These are phyloP conservation scores for Nemania bipapillata DNA, from an alignment of 2,329 filamentous ascomycete species.

Conservation along the genomic window DNA sequence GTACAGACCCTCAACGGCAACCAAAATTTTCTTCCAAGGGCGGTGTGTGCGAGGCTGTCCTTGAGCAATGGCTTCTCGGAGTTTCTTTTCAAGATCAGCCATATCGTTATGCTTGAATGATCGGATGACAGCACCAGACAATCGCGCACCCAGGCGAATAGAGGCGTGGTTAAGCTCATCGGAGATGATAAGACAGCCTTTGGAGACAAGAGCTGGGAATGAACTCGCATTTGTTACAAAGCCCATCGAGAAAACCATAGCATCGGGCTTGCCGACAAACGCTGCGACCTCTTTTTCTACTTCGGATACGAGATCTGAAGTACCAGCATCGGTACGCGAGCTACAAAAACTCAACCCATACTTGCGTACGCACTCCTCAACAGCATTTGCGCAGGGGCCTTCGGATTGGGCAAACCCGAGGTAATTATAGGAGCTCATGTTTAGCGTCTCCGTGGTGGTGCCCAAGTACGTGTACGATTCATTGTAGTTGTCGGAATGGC, in stretches of 20 bases:
- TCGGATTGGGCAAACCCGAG: slow-evolving; percentile 98
- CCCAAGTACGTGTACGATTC: slow-evolving; percentile 88
- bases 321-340: slow-evolving; percentile 84
- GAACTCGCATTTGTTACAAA: slow-evolving; percentile 95
- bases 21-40: slow-evolving; percentile 98
- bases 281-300: slow-evolving; percentile 88
- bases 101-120: slow-evolving; percentile 99
- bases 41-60: slow-evolving; percentile 98
- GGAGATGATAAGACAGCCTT: slow-evolving; percentile 92
- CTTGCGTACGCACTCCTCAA: slow-evolving; percentile 84
- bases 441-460: slow-evolving; percentile 91
- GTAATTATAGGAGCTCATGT: slow-evolving; percentile 99
- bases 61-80: slow-evolving; percentile 93
- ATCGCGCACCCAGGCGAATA: slow-evolving; percentile 91
- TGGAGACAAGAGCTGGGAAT: slow-evolving; percentile 90
- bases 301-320: slow-evolving; percentile 85
- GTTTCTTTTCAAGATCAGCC: slow-evolving; percentile 81
- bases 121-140: slow-evolving; percentile 92
- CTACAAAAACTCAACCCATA: slow-evolving; percentile 87
- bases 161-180: slow-evolving; percentile 98
- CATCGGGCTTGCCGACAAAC: slow-evolving; percentile 92
- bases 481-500: slow-evolving; percentile 91
- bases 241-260: slow-evolving; percentile 99
- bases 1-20: slow-evolving; percentile 96
- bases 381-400: slow-evolving; percentile 92